Evolutionary conservation across 345 rosid species (phyloP).

Genomic region (Camelina sativa): DNA sequence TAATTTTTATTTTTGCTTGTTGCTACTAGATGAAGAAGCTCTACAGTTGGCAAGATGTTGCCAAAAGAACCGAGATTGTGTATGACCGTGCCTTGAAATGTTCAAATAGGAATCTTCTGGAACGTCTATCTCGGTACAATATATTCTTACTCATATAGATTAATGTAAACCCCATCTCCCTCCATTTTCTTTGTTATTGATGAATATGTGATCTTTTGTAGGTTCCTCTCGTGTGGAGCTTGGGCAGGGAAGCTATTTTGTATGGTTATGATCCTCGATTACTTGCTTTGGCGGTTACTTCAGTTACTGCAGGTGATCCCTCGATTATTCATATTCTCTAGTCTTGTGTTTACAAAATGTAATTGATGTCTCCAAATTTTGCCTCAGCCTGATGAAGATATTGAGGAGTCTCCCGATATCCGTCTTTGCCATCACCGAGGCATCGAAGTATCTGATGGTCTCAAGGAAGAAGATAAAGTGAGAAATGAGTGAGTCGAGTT

Average conservation of each 20-base stretch:
- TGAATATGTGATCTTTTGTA: constrained; percentile 31
- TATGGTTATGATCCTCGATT: constrained; percentile 90
- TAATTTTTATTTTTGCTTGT: neutral
- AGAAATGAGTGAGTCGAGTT: neutral
- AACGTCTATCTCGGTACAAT: constrained; percentile 67
- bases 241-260: constrained; percentile 97
- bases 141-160: constrained; percentile 19
- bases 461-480: neutral
- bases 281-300: constrained; percentile 71
- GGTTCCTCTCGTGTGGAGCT: constrained; percentile 89
- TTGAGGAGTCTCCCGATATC: constrained; percentile 75
- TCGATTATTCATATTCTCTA: neutral
- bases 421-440: constrained; percentile 27
- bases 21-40: constrained; percentile 65
- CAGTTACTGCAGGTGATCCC: constrained; percentile 62
- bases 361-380: neutral
- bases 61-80: constrained; percentile 90
- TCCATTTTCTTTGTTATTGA: neutral
- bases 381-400: constrained; percentile 71
- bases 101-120: constrained; percentile 64
- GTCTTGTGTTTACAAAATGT: neutral
- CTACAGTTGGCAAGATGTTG: constrained; percentile 96
- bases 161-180: neutral
- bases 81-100: constrained; percentile 77
- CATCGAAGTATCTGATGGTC: neutral